These are phyloP conservation scores for Alternaria sp. DNA, from an alignment of 2,329 filamentous ascomycete genomes.

Conservation along the genomic window DNA sequence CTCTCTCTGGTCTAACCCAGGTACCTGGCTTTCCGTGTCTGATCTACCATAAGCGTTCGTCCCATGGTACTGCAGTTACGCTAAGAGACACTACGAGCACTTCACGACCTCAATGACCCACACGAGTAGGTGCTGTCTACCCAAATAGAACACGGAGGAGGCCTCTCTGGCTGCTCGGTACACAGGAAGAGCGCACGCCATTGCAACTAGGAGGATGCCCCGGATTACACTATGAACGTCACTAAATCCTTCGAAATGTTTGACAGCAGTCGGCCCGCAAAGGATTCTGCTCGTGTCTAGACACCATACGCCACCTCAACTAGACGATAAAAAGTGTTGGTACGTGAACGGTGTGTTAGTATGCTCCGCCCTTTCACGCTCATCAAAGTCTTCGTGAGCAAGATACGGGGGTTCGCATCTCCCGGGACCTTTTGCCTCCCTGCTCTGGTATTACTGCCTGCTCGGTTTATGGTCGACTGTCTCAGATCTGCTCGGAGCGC, in stretches of 20 bases:
- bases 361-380: not conserved
- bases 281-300: not conserved
- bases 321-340: not conserved
- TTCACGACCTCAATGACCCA: not conserved
- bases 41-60: not conserved
- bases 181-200: not conserved
- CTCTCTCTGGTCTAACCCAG: constrained; percentile 5
- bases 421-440: not conserved
- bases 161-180: not conserved
- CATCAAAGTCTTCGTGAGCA: not conserved
- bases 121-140: not conserved
- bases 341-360: not conserved
- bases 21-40: constrained; percentile 9
- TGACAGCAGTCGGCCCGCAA: not conserved
- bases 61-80: constrained; percentile 2
- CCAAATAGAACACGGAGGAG: not conserved
- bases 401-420: not conserved
- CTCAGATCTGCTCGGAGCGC: not conserved
- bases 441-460: not conserved
- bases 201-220: not conserved
- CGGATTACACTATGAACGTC: not conserved
- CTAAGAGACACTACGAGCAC: constrained; percentile 3
- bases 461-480: not conserved
- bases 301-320: not conserved
- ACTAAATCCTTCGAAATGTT: not conserved